Evolutionary conservation across 73 alveolate species (phyloP).

Genomic region (Loxodes magnus): DNA sequence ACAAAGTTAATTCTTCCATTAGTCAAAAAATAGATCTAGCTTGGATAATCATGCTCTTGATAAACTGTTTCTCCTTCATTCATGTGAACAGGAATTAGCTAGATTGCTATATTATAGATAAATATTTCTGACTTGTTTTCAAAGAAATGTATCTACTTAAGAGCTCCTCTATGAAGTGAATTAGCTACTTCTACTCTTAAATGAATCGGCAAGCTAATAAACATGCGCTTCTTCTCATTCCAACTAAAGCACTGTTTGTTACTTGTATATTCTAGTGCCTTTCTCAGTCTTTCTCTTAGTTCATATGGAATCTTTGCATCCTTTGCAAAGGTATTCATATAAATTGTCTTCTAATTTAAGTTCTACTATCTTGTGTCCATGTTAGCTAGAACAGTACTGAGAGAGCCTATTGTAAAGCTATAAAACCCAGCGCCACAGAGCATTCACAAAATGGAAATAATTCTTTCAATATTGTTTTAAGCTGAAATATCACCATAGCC

Average conservation of each 20-base stretch:
- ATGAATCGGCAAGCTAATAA: conserved; percentile 53
- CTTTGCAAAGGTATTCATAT: conserved; percentile 49
- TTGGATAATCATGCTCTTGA: conserved; percentile 44
- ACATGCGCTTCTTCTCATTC: conserved; percentile 33
- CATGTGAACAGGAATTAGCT: conserved; percentile 48
- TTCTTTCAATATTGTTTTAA: conserved; percentile 20
- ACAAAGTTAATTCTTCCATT: conserved; percentile 55
- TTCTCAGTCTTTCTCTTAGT: conserved; percentile 27
- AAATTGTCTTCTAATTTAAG: conserved; percentile 36
- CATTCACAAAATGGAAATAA: conserved; percentile 37
- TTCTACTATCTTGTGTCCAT: conserved; percentile 52
- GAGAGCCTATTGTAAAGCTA: conserved; percentile 56
- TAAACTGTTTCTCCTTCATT: conserved; percentile 37
- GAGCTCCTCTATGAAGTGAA: conserved; percentile 61
- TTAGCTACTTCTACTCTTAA: conserved; percentile 55
- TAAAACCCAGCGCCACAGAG: conserved; percentile 60
- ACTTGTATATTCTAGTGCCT: conserved; percentile 38
- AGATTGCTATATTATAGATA: conserved; percentile 42
- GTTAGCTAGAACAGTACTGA: conserved; percentile 48
- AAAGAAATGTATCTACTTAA: conserved; percentile 42
- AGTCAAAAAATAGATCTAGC: conserved; percentile 50
- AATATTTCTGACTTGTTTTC: conserved; percentile 43
- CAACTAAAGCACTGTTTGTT: conserved; percentile 25
- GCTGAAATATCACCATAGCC: conserved; percentile 66
- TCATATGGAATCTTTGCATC: conserved; percentile 45